Conservation (phyloP, 2,329 filamentous ascomycete species). For the Penicillium sumatraense region DNA sequence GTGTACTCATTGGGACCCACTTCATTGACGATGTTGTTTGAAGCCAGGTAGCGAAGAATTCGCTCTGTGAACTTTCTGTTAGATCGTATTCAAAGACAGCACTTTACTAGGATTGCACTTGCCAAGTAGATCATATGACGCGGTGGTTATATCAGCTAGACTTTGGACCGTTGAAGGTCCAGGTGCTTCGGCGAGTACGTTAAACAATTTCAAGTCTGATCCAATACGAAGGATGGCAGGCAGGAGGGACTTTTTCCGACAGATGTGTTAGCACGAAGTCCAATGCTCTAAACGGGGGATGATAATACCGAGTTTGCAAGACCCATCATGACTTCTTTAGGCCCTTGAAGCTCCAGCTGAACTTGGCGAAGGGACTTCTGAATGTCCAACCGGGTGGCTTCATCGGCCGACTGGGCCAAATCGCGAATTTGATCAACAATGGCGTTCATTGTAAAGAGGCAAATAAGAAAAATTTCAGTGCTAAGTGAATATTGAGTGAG, state of each 20-base stretch:
- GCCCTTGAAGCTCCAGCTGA: conserved; percentile 21
- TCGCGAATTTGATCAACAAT: conserved; percentile 22
- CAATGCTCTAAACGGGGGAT: not conserved
- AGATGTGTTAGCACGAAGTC: not conserved
- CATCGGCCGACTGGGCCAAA: conserved; percentile 23
- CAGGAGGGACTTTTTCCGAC: conserved; percentile 15
- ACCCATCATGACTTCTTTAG: conserved; percentile 21
- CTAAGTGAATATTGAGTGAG: no score
- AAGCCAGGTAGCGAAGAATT: conserved; percentile 33
- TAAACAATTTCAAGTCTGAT: conserved; percentile 22
- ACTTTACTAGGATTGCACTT: not conserved
- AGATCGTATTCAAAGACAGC: not conserved
- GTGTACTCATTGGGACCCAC: conserved; percentile 17
- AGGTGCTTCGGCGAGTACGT: conserved; percentile 8
- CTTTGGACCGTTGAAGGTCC: conserved; percentile 8
- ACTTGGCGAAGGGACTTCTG: conserved; percentile 17
- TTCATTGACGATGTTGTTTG: conserved; percentile 21
- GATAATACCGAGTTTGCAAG: conserved; percentile 19
- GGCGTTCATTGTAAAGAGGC: conserved; percentile 24
- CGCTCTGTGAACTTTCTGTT: conserved; percentile 15
- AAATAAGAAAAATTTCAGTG: no score
- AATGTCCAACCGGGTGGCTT: conserved; percentile 23
- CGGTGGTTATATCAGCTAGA: conserved; percentile 8
- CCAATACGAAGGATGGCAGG: conserved; percentile 21
- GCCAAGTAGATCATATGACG: conserved; percentile 17